Conservation (phyloP, 1,284 basidiomycete genomes). For the Rhodotorula sp. region DNA sequence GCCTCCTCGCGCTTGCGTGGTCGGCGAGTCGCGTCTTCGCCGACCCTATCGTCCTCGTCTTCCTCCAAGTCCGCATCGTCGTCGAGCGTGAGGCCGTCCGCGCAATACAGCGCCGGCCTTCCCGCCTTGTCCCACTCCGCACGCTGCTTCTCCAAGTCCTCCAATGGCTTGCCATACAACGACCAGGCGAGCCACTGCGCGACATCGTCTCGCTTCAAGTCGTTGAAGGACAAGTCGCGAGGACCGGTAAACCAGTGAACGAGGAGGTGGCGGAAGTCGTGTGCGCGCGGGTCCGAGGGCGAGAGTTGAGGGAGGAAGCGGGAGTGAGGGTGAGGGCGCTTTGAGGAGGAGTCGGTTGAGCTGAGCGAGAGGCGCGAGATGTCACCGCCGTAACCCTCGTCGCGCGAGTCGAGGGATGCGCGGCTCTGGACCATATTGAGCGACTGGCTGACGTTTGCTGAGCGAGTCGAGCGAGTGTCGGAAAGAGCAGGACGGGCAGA, state of each 20-base stretch:
- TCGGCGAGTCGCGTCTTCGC: not conserved
- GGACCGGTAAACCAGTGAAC: slow-evolving; percentile 57
- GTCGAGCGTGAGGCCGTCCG: slow-evolving; percentile 19
- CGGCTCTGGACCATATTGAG: not conserved
- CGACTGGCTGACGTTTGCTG: not conserved
- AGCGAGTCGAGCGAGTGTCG: not conserved
- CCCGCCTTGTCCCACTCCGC: slow-evolving; percentile 28
- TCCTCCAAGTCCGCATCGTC: slow-evolving; percentile 25
- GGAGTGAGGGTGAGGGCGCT: slow-evolving; percentile 12
- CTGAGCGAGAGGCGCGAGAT: slow-evolving; percentile 13
- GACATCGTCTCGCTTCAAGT: slow-evolving; percentile 64
- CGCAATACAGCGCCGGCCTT: slow-evolving; percentile 12
- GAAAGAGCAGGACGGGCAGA: not conserved
- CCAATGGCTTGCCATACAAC: slow-evolving; percentile 53
- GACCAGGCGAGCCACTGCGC: slow-evolving; percentile 80
- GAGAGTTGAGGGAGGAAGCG: slow-evolving; percentile 26
- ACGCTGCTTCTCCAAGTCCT: slow-evolving; percentile 27
- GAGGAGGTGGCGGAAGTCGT: slow-evolving; percentile 69
- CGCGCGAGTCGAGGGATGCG: slow-evolving; percentile 13
- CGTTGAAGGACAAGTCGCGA: slow-evolving; percentile 23
- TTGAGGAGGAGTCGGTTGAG: not conserved
- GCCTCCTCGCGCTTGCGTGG: not conserved
- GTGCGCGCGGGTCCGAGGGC: slow-evolving; percentile 63
- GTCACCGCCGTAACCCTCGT: slow-evolving; percentile 15
- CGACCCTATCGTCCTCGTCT: not conserved